phyloP scores from a whole-genome alignment of 169 alveolate genomes.

The Toxoplasma gondii region DNA sequence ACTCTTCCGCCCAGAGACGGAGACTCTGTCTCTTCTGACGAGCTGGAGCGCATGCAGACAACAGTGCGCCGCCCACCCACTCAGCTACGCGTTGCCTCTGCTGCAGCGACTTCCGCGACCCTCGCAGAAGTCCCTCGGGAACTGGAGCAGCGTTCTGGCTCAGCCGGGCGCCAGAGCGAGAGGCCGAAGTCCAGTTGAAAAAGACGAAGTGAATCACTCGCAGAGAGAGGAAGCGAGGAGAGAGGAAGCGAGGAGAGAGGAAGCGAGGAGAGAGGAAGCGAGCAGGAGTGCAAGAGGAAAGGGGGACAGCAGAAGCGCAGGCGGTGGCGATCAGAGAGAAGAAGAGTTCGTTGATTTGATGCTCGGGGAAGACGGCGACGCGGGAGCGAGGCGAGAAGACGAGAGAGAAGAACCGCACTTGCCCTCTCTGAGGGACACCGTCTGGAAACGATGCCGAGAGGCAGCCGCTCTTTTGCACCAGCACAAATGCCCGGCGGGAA shows the following conservation, averaged over 20 bases:
- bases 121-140: no score
- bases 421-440: conserved; percentile 1
- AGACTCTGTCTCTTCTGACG: neutral
- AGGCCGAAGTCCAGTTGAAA: no score
- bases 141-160: no score
- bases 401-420: neutral
- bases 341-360: no score
- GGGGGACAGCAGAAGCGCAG: no score
- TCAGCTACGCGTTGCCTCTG: neutral
- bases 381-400: neutral
- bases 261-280: neutral
- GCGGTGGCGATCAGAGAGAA: no score
- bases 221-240: no score
- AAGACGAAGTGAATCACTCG: no score
- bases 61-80: conserved; percentile 14
- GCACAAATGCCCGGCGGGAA: conserved; percentile 26
- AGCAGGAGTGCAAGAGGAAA: neutral
- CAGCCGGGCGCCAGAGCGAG: no score
- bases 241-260: neutral
- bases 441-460: neutral
- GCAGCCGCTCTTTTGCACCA: neutral
- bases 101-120: neutral
- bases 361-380: no score
- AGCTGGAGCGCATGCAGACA: neutral
- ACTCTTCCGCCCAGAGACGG: neutral